These are phyloP conservation scores for Ophiosphaerella narmari DNA, from an alignment of 2,329 filamentous ascomycete species.

Conservation along the genomic window DNA sequence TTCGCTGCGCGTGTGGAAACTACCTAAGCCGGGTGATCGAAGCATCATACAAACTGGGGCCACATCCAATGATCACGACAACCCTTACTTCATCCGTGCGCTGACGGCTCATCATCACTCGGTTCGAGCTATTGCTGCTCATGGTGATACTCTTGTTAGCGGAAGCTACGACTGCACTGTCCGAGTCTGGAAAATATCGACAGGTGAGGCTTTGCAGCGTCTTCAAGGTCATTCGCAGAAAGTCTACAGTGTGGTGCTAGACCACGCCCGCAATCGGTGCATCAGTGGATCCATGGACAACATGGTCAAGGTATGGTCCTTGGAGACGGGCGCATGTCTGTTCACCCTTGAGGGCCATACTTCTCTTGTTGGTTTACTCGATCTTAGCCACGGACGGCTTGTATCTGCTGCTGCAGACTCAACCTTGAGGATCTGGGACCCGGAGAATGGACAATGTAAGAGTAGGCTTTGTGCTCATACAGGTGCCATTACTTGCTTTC, in stretches of 20 bases:
- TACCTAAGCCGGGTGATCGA: conserved; percentile 78
- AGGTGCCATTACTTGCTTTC: conserved; percentile 97
- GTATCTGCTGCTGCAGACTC: conserved; percentile 96
- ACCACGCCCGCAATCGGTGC: conserved; percentile 88
- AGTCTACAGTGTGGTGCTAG: conserved; percentile 95
- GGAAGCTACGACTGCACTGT: conserved; percentile 97
- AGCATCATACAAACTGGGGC: conserved; percentile 80
- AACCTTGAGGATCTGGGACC: conserved; percentile 95
- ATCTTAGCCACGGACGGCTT: conserved; percentile 84
- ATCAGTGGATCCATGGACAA: conserved; percentile 99
- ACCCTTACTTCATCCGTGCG: conserved; percentile 91
- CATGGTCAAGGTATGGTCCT: conserved; percentile 95
- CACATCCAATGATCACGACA: conserved; percentile 75
- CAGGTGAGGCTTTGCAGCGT: conserved; percentile 82
- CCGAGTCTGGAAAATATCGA: conserved; percentile 96
- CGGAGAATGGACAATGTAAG: conserved; percentile 87
- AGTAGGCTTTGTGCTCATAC: conserved; percentile 91
- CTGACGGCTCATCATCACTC: conserved; percentile 88
- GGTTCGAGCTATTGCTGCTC: conserved; percentile 91
- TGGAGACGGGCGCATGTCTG: conserved; percentile 81
- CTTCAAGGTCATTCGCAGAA: conserved; percentile 88
- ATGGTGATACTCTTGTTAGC: conserved; percentile 94
- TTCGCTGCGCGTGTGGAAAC: conserved; percentile 89
- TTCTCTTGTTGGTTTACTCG: conserved; percentile 87
- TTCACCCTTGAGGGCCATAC: conserved; percentile 92